Base-by-base conservation (phyloP, 2,329 filamentous ascomycete genomes). In the Microdochium trichocladiopsis region DNA sequence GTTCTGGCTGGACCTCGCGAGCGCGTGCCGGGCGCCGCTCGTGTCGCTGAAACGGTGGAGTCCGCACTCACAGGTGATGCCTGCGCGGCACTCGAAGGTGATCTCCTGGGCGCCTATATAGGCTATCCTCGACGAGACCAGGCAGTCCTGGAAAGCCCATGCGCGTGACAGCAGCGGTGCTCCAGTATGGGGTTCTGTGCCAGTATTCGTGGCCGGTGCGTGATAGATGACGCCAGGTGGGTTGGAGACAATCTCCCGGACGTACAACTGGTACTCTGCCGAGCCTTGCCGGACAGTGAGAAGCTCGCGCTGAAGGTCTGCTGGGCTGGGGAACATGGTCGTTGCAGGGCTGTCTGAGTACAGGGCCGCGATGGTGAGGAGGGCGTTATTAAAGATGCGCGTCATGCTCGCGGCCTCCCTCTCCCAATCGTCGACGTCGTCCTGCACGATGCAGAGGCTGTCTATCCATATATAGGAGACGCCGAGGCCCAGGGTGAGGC, bases 381-480 rank as follows among this genome's bases (percentile, higher is more conserved):
- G 41, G 22, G 41, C 41, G 12, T 45, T 45, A 18, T 22, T 45
- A 18, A 45, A 45, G 16, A 45, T 45, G 21, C n/a, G 41, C 41
- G 22, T 22, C 49, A 57, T 55, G n/a, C 43, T 36, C 21, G 55
- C 37, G 2, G 55, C 55, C 8, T 56, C 56, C 23, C 47, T 52
- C 25, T 52, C 50, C 51, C 51, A 53, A 37, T 57, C 54, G 1
- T 53, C 31, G 9, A n/a, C 18, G 22, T 57, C 54, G 12, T 57
- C 51, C 36, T 57, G 56, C 8, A 57, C 23, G 3, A 57, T 57
- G 18, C 56, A 57, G 2, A 57, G 25, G 12, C 52, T 51, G 33
- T 57, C 56, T 10, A 56, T 43, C 56, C 56, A 56, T 12, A 55
- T 47, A 24, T 57, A 57, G 8, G 50, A 51, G 21, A 57, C 48